Conservation (phyloP, 192 early-diverging fungal species). For the Backusella liffmaniae region DNA sequence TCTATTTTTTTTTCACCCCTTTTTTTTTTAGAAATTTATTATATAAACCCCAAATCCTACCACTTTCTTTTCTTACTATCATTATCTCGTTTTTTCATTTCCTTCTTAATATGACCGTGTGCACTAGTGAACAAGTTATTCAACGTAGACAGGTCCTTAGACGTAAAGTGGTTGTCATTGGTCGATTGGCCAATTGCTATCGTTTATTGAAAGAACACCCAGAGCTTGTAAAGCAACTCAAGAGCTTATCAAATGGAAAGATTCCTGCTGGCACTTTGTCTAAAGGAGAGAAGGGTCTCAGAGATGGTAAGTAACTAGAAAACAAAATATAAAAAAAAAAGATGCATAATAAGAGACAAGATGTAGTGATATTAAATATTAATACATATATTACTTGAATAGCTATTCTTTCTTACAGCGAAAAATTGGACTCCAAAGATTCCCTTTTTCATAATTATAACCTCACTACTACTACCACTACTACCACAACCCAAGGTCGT, state of each 20-base stretch:
- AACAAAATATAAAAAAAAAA: not conserved
- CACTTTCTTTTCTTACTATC: not conserved
- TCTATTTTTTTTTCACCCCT: not conserved
- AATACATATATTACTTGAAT: not conserved
- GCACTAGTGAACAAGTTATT: not conserved
- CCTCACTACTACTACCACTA: not conserved
- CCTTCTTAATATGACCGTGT: not conserved
- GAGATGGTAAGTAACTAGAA: not conserved
- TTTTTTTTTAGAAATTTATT: not conserved
- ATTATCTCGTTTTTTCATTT: not conserved
- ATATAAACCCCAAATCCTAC: not conserved
- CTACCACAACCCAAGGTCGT: not conserved
- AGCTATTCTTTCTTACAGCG: not conserved
- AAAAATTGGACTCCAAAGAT: not conserved
- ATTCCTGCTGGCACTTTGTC: not conserved
- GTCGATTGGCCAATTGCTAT: constrained; percentile 2
- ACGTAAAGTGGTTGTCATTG: not conserved
- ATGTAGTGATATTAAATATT: not conserved
- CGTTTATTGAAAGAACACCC: constrained; percentile 1
- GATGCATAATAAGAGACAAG: not conserved
- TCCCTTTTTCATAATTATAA: not conserved
- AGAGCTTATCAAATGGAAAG: not conserved
- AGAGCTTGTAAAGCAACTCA: not conserved
- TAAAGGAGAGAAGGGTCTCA: not conserved
- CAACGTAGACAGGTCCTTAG: not conserved